Conservation (phyloP, 106 monocot species). For the Phalaenopsis aphrodite region DNA sequence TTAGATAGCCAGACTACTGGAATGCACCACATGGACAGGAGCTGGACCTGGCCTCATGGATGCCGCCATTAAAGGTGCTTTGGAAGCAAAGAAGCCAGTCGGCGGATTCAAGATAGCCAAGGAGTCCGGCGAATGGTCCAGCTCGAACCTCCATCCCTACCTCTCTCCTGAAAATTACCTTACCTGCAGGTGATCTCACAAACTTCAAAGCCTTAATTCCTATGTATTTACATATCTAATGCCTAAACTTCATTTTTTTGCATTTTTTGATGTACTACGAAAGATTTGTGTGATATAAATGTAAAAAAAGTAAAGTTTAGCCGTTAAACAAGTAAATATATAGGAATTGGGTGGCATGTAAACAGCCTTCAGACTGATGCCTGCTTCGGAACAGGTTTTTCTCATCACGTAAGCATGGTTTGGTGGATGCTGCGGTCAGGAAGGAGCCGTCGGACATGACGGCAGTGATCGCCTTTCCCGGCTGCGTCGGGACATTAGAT, state of each 20-base stretch:
- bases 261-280: too few species aligned
- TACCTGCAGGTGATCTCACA: conserved; percentile 65
- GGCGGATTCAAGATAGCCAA: conserved; percentile 86
- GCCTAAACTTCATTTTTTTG: too few species aligned
- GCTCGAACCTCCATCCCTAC: conserved; percentile 81
- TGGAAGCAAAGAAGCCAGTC: conserved; percentile 69
- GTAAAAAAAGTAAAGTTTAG: too few species aligned
- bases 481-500: conserved; percentile 86
- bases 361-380: neutral
- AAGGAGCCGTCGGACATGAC: conserved; percentile 53
- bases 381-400: conserved; percentile 54
- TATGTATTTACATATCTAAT: too few species aligned
- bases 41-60: conserved; percentile 97
- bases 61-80: conserved; percentile 67
- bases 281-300: too few species aligned
- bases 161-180: conserved; percentile 68
- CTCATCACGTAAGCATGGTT: conserved; percentile 84
- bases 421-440: conserved; percentile 79
- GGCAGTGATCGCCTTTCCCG: conserved; percentile 79
- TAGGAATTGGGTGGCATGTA: too few species aligned
- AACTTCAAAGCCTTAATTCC: neutral
- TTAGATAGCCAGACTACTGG: conserved; percentile 63
- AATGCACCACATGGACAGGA: conserved; percentile 95
- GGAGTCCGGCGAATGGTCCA: conserved; percentile 80
- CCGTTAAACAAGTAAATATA: too few species aligned